Base-by-base conservation (phyloP, 345 rosid genomes). In the Mallotus nudiflorus region DNA sequence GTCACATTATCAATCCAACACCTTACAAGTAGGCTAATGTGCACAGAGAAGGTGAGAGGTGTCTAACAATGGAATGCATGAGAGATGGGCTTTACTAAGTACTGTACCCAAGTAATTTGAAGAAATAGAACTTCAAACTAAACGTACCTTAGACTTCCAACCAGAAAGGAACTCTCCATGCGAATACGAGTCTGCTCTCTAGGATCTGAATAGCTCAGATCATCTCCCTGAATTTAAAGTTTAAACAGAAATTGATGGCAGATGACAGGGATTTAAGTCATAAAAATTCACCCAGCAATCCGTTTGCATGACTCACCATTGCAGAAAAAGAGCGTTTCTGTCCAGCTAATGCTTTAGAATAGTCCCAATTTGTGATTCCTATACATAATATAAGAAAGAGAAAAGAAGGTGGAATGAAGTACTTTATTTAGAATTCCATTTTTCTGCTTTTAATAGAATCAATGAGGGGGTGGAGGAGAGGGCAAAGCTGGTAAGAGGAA, bases 191-290 rank as follows among this genome's bases (percentile, higher is more conserved):
- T 33, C 33, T 65, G 42, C 33, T 39, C 71, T 76, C 79, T 70
- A 50, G 52, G 70, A 64, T 76, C 71, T 63, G 61, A 39, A 50
- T 55, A 52, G 18, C 57, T 50, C 13, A 49, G 39, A 53, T 69
- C 67, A 56, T 64, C 65, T 29, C 59, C 79, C 79, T 75, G 70
- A 70, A 64, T 53, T 49, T n/a, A 67, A 6, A 62, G 13, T 42
- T 42, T 42, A 42, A 42, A 31, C 45, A 51, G 22, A 40, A 18
- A 7, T 35, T 22, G 9, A 5, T 11, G 62, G 28, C 39, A 18
- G 13, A 13, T 25, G 45, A 50, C 66, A 53, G 33, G 67, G 27
- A 48, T 16, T 6, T 13, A 42, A 13, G 10, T 28, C 33, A 58
- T 29, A 48, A 33, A 69, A 28, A 31, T 33, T 59, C 14, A 33